Conservation (phyloP, 805 yeast genomes). For the Pichia pseudocactophila region DNA sequence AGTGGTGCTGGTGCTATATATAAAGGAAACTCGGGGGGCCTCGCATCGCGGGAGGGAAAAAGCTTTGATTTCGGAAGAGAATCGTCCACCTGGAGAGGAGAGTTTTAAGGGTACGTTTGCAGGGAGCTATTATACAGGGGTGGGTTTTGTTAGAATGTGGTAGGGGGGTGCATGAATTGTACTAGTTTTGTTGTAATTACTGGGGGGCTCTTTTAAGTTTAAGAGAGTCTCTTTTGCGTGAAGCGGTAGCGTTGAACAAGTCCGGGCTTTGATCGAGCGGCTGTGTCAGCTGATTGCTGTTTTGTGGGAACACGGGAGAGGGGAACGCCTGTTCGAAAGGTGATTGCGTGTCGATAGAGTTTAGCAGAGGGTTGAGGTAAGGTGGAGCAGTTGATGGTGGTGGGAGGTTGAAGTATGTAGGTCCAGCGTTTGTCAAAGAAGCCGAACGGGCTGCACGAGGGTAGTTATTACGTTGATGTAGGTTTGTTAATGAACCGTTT, state of each 20-base stretch:
- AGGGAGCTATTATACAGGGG: too few relatives aligned
- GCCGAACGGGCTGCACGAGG: conserved; percentile 2
- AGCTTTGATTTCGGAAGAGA: too few relatives aligned
- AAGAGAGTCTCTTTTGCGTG: neutral
- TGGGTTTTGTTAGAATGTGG: too few relatives aligned
- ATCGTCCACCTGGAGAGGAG: too few relatives aligned
- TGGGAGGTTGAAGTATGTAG: conserved; percentile 1
- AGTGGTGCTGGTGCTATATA: too few relatives aligned
- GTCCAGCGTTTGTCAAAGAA: neutral
- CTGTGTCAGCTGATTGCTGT: neutral
- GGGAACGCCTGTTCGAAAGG: conserved; percentile 13
- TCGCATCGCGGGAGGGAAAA: too few relatives aligned
- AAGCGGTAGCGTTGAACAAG: neutral
- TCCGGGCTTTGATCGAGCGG: too few relatives aligned
- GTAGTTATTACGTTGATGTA: neutral
- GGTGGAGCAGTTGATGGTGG: neutral
- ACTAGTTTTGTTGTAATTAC: too few relatives aligned
- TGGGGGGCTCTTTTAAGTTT: neutral
- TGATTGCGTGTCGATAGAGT: conserved; percentile 3
- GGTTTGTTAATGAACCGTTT: neutral
- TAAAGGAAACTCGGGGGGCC: too few relatives aligned
- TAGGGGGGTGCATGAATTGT: too few relatives aligned
- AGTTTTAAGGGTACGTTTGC: too few relatives aligned
- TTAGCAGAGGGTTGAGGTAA: conserved; percentile 1
- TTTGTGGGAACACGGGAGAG: neutral